Percentiles rank a stretch among this genome's conserved stretches.
Conservation (phyloP, 208 protist genomes). For the Porcisia hertigi region DNA sequence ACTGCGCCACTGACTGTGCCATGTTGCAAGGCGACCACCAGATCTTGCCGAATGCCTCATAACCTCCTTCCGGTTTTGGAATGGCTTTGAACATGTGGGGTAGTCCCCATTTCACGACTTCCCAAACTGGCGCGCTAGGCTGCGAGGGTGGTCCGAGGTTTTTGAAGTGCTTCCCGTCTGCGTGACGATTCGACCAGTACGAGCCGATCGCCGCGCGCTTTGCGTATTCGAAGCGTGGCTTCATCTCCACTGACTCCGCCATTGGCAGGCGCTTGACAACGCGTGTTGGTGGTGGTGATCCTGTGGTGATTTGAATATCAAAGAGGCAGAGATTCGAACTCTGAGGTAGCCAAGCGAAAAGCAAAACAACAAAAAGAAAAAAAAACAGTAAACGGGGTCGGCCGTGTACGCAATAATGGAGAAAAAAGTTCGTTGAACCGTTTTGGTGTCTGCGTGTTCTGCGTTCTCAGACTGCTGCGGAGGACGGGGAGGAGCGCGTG, state of each 20-base stretch:
- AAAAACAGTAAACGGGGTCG: neutral
- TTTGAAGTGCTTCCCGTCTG: constrained; percentile 58
- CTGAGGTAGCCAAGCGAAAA: neutral
- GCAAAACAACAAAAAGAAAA: neutral
- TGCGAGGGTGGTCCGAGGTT: constrained; percentile 31
- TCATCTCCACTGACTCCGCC: constrained; percentile 5
- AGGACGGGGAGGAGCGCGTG: neutral
- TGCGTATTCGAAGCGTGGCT: constrained; percentile 15
- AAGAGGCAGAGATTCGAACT: neutral
- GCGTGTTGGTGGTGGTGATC: neutral
- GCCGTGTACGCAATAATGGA: neutral
- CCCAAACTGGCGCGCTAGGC: neutral
- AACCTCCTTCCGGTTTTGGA: constrained; percentile 36
- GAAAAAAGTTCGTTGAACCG: neutral
- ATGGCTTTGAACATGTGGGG: constrained; percentile 9
- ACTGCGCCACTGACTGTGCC: constrained; percentile 28
- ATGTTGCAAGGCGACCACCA: constrained; percentile 48
- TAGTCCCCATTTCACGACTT: constrained; percentile 22
- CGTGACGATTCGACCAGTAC: constrained; percentile 51
- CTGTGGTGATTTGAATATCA: neutral
- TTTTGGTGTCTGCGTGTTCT: neutral
- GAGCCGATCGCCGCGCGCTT: constrained; percentile 29
- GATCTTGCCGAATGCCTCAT: constrained; percentile 42
- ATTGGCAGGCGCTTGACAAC: neutral
- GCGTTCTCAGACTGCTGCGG: neutral